Conservation (phyloP, 2,329 filamentous ascomycete species). For the Blastomyces percursus region DNA sequence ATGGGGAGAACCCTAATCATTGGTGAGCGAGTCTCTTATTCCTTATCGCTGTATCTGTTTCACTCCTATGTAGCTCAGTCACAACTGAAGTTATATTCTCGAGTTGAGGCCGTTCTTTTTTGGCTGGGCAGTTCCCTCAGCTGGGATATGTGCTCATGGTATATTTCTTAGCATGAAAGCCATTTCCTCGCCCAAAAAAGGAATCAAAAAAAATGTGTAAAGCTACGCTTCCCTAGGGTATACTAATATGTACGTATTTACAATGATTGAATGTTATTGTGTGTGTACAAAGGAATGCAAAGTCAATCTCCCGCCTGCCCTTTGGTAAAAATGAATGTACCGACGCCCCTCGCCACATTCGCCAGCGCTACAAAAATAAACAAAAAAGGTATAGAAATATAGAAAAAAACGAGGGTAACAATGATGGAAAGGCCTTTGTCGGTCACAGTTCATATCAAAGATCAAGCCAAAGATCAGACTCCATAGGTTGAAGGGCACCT, state of each 20-base stretch:
- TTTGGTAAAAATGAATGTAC: neutral
- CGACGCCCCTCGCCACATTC: neutral
- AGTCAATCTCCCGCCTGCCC: no score
- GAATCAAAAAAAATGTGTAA: neutral
- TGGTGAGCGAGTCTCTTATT: no score
- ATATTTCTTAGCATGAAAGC: neutral
- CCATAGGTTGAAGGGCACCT: neutral
- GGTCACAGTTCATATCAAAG: neutral
- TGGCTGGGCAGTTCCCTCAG: neutral
- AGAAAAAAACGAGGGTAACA: neutral
- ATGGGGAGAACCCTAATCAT: no score
- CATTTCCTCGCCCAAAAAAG: neutral
- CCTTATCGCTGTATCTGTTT: no score
- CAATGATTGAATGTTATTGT: neutral
- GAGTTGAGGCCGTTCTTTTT: neutral
- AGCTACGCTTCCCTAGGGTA: neutral
- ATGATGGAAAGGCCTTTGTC: neutral
- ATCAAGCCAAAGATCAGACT: conserved; percentile 1
- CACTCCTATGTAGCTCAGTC: no score
- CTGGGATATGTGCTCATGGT: neutral
- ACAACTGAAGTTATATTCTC: no score
- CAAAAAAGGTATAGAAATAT: neutral
- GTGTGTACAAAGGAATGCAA: neutral
- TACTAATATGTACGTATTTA: neutral
- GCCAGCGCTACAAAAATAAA: neutral